A percentile compares a stretch with the other conserved stretches of the same genome.
Conservation (phyloP, 257 asterid genomes). For the Cruciata laevipes region DNA sequence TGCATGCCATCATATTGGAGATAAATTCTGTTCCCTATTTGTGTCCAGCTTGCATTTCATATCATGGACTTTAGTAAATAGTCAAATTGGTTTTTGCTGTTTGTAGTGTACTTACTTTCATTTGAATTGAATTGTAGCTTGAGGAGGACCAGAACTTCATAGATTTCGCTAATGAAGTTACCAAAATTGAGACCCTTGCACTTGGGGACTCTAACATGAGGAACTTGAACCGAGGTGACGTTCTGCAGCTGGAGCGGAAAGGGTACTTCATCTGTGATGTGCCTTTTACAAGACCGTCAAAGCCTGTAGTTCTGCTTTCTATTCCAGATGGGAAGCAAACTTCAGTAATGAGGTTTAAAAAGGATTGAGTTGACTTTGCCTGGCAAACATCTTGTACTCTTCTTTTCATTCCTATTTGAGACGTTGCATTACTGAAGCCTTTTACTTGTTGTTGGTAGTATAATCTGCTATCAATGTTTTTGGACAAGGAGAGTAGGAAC, state of each 20-base stretch:
- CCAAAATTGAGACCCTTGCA: slow-evolving; percentile 60
- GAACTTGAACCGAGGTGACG: slow-evolving; percentile 70
- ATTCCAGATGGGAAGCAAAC: slow-evolving; percentile 92
- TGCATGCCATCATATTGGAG: neutral
- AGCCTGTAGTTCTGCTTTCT: slow-evolving; percentile 63
- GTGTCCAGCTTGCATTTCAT: neutral
- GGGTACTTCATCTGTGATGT: slow-evolving; percentile 88
- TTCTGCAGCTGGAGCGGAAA: slow-evolving; percentile 85
- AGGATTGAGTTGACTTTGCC: neutral
- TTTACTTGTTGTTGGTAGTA: neutral
- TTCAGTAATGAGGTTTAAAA: slow-evolving; percentile 41
- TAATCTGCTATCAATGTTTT: neutral
- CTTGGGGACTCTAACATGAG: slow-evolving; percentile 87
- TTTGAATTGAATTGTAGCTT: slow-evolving; percentile 41
- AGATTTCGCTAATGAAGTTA: slow-evolving; percentile 70
- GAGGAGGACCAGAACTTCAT: slow-evolving; percentile 84
- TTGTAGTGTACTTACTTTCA: slow-evolving; percentile 4
- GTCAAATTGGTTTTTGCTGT: no score
- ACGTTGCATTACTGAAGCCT: neutral
- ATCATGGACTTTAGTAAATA: no score
- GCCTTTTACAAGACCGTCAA: slow-evolving; percentile 55
- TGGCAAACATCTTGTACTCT: neutral
- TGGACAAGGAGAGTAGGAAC: neutral
- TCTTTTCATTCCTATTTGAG: neutral
- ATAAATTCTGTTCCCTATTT: neutral